Conservation (phyloP, 1,284 basidiomycete genomes). For the Leccinum griseonigrum region DNA sequence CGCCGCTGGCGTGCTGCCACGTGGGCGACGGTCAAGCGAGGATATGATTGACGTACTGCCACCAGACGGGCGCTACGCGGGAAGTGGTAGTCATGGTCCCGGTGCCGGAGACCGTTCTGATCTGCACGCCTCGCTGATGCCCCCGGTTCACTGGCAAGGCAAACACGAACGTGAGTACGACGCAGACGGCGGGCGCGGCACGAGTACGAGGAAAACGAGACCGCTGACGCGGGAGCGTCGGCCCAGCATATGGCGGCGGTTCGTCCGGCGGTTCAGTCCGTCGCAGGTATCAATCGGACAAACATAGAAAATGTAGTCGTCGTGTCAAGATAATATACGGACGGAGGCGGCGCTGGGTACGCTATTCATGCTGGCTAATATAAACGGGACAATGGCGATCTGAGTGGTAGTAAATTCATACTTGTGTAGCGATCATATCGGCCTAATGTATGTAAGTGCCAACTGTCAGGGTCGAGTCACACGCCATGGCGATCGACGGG, state of each 20-base stretch:
- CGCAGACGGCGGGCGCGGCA: not conserved
- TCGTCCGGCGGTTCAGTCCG: constrained; percentile 26
- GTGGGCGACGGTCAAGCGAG: constrained; percentile 12
- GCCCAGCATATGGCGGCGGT: constrained; percentile 25
- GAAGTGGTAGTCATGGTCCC: not conserved
- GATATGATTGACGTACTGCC: constrained; percentile 7
- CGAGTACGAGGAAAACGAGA: not conserved
- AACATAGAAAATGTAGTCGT: constrained; percentile 7
- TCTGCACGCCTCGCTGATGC: not conserved
- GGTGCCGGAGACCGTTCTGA: constrained; percentile 13
- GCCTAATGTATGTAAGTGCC: not conserved
- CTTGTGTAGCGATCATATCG: not conserved
- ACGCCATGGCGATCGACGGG: not conserved
- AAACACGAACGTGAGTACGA: constrained; percentile 11
- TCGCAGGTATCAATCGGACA: constrained; percentile 23
- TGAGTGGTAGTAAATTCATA: no score
- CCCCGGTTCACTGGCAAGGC: not conserved
- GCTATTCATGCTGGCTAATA: constrained; percentile 2
- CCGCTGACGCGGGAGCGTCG: constrained; percentile 17
- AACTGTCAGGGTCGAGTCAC: not conserved
- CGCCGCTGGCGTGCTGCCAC: constrained; percentile 1
- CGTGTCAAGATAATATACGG: not conserved
- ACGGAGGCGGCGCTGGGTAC: not conserved
- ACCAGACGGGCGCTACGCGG: constrained; percentile 6
- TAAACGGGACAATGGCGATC: not conserved